Base-by-base conservation (phyloP, 805 yeast species). In the Wickerhamomyces ciferrii region DNA sequence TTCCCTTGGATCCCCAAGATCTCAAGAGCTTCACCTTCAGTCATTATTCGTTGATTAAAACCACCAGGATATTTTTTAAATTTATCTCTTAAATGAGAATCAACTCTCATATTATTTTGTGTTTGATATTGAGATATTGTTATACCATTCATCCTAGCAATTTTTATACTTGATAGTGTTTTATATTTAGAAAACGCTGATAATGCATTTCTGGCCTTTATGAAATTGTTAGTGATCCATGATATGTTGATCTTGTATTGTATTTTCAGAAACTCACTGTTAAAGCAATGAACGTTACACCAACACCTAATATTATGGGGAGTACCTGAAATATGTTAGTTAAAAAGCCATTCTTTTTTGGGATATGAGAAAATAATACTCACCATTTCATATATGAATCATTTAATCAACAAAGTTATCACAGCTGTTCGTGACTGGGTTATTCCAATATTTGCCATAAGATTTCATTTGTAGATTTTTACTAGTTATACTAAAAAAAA, bases 11-110 rank as follows among this genome's bases (percentile, higher is more conserved):
- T 81, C 50, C 78, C 79, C 43, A 86, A 65, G 7, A 86, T 78
- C 56, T 79, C 71, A 38, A 84, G 64, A 5, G 92, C 92, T 55
- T 86, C 95, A 42, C 72, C 69, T 48, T 86, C 87, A 7, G 76
- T 78, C 89, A 86, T 84, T 15, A 14, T 11, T 42, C 67, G 71
- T 5, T 62, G 60, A n/a, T 75, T 72, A 58, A 86, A 86, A 0
- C 88, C 81, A 15, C 95, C 95, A 17, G 67, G 70, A 39, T 63
- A 74, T 49, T 66, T 63, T 39, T 68, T 65, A 48, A 70, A 74
- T 44, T 46, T 55, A 39, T 52, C 48, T 36, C 59, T 47, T 4
- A 66, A 48, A 4, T 60, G 49, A 24, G 53, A 25, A 19, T 55
- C 49, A 5, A 57, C 49, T 1, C 43, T 46, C 36, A 50, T 49